These are phyloP conservation scores for Veloporphyrellus conicus DNA, from an alignment of 1,284 basidiomycete genomes.

Conservation along the genomic window DNA sequence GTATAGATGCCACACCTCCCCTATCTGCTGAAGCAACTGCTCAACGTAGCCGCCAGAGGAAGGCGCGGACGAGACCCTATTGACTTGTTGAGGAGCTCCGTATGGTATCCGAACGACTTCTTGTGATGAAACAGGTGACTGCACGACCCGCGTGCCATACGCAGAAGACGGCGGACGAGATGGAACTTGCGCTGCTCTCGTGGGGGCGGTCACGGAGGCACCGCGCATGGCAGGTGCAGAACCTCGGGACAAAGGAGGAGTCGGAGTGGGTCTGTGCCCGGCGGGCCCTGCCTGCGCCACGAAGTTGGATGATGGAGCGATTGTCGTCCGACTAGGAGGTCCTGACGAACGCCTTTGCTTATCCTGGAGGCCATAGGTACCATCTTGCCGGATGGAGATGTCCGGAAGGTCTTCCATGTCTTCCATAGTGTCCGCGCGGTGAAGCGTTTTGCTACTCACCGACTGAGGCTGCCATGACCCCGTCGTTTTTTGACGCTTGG, in stretches of 20 bases:
- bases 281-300: conserved; percentile 4
- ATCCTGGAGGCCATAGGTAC: conserved; percentile 36
- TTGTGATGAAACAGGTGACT: conserved; percentile 26
- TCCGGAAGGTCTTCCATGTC: conserved; percentile 56
- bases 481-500: conserved; percentile 55
- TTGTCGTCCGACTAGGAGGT: conserved; percentile 10
- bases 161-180: conserved; percentile 17
- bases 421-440: conserved; percentile 28
- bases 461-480: conserved; percentile 30
- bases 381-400: conserved; percentile 45
- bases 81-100: conserved; percentile 10
- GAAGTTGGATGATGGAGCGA: conserved; percentile 5
- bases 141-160: conserved; percentile 11
- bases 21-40: conserved; percentile 41
- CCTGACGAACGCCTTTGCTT: conserved; percentile 16
- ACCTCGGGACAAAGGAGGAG: conserved; percentile 11
- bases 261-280: conserved; percentile 3
- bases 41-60: conserved; percentile 9
- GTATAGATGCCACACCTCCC: conserved; percentile 40
- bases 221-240: conserved; percentile 10
- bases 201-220: conserved; percentile 10
- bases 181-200: conserved; percentile 9
- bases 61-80: conserved; percentile 7
- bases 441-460: conserved; percentile 1
- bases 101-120: conserved; percentile 14